Evolutionary conservation across 192 early-diverging fungal species (phyloP), one percentile per base, ranked within the genome.

Genomic region (Coemansia sp.): DNA sequence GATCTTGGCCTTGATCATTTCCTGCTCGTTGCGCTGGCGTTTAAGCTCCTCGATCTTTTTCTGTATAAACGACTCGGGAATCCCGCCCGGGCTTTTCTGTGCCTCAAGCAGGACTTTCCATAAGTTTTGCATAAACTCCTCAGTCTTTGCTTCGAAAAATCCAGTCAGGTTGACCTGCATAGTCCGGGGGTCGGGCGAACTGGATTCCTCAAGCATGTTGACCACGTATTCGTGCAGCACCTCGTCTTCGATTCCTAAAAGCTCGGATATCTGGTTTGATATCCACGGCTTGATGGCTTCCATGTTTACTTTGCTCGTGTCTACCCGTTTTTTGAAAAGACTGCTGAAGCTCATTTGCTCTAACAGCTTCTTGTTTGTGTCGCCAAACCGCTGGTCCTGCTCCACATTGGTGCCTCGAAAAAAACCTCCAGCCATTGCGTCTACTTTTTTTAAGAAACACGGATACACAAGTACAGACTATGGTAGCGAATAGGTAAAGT

Each of bases 161-260:
- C 95, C 95, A 3, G 94, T 95, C 8, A 99, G 83, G 65, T 94
- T 93, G 61, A 98, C 94, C 75, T 99, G 97, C 84, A 99, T 93
- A 18, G 85, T 67, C 63, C 89, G 90, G 42, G 95, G 93, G 77
- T 99, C 96, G 11, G 90, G 87, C 4, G 77, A 85, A 85, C 91
- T 56, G 16, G 64, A 66, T 28, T 88, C 88, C 64, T 96, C 90
- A 33, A 99, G 83, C 76, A 95, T 84, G 31, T 89, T 88, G 62
- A 91, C 88, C 3, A 96, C 83, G 73, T 90, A 95, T 45, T 95
- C 92, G 56, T 94, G 85, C 5, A 97, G 83, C 20, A 99, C 88
- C 63, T 99, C 97, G 71, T 99, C 97, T 55, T 99, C 97, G 30
- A 95, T 84, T 2, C 93, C 94, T 31, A 99, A 84, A 7, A 94